These are phyloP conservation scores for Phytophthora constricta DNA, from an alignment of 352 stramenopile species.

Conservation along the genomic window DNA sequence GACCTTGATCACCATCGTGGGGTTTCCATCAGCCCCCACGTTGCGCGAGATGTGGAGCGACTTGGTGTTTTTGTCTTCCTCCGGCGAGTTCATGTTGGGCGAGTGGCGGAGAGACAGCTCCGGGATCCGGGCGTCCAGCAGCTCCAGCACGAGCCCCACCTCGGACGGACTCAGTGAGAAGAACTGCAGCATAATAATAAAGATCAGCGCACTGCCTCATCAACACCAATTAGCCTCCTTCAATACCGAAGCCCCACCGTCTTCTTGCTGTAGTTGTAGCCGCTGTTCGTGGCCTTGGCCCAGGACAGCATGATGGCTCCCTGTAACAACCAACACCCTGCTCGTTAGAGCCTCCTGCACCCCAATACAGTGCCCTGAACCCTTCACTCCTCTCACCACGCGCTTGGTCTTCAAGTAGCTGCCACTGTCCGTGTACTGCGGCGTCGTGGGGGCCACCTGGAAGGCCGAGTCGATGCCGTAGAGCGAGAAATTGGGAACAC, in stretches of 20 bases:
- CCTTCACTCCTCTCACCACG: conserved; percentile 37
- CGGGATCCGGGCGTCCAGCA: conserved; percentile 69
- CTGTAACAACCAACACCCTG: conserved; percentile 35
- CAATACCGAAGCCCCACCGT: conserved; percentile 40
- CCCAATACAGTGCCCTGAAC: not conserved
- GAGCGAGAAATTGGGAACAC: conserved; percentile 81
- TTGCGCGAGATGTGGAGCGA: conserved; percentile 58
- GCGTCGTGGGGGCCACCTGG: conserved; percentile 70
- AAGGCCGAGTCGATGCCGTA: conserved; percentile 82
- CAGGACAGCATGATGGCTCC: conserved; percentile 86
- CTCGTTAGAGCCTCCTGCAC: conserved; percentile 7
- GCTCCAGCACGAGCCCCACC: conserved; percentile 77
- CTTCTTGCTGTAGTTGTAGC: conserved; percentile 88
- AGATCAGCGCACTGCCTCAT: conserved; percentile 9
- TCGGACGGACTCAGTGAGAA: conserved; percentile 84
- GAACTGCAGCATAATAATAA: conserved; percentile 62
- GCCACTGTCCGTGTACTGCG: conserved; percentile 67
- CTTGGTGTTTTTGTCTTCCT: conserved; percentile 59
- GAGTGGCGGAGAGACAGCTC: conserved; percentile 79
- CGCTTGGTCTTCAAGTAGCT: conserved; percentile 88
- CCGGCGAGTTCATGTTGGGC: conserved; percentile 77
- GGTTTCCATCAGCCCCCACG: conserved; percentile 52
- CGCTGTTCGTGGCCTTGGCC: conserved; percentile 69
- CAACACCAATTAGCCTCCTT: not conserved
- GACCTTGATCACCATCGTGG: conserved; percentile 64